Evolutionary conservation across 2,329 filamentous ascomycete genomes (phyloP).

Genomic region (Neofusicoccum ribis): DNA sequence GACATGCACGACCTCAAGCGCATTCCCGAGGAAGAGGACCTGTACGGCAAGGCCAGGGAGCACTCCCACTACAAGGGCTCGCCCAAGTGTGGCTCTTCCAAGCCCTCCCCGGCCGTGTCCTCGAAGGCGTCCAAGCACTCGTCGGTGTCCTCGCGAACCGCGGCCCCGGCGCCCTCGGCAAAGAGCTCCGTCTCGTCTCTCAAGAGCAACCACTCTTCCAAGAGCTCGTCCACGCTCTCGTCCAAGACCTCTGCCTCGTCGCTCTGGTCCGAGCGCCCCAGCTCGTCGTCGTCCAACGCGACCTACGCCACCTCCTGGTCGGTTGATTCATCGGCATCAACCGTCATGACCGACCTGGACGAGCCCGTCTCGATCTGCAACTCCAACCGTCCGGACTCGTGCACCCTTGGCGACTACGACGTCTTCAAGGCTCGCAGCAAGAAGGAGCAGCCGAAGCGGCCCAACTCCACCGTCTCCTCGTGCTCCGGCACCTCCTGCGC

Average conservation of each 20-base stretch:
- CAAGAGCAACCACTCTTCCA: background rate
- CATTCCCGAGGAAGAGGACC: constrained; percentile 8
- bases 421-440: constrained; percentile 6
- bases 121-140: background rate
- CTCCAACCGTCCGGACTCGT: constrained; percentile 10
- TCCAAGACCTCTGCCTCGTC: constrained; percentile 11
- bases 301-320: constrained; percentile 12
- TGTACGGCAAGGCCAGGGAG: constrained; percentile 11
- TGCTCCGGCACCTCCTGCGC: constrained; percentile 7
- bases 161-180: background rate
- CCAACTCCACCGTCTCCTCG: constrained; percentile 3
- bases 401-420: constrained; percentile 12
- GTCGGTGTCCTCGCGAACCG: background rate
- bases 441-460: background rate
- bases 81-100: background rate
- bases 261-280: constrained; percentile 12
- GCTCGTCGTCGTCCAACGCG: constrained; percentile 6
- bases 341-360: constrained; percentile 7
- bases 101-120: background rate
- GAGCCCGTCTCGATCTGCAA: background rate
- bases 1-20: background rate
- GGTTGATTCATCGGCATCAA: constrained; percentile 4
- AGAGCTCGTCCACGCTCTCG: background rate
- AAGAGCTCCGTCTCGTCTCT: constrained; percentile 8
- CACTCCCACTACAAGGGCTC: background rate